Percentiles rank a stretch among this genome's conserved stretches.
These are phyloP conservation scores for Rhamnella rubrinervis DNA, from an alignment of 331 rosid species.

Conservation along the genomic window DNA sequence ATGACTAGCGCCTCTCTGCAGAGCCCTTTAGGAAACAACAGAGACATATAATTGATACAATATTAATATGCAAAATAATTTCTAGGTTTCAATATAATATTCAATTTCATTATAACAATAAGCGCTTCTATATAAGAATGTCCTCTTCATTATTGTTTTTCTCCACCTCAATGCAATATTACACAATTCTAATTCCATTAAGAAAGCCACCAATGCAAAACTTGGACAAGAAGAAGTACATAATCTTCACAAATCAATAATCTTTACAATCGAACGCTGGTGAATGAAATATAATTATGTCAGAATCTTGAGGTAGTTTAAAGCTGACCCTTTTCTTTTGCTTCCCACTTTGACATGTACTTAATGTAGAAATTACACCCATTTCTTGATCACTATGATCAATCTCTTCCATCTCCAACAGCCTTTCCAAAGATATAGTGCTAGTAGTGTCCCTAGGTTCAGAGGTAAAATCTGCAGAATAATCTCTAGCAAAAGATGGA, in stretches of 20 bases:
- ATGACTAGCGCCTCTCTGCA: no score
- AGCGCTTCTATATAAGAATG: not conserved
- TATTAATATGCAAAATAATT: not conserved
- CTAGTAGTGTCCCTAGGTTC: constrained; percentile 1
- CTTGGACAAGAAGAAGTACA: no score
- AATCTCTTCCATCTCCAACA: constrained; percentile 28
- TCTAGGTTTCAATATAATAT: not conserved
- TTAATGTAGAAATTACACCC: constrained; percentile 18
- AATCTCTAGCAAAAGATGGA: constrained; percentile 15
- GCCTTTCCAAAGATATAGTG: constrained; percentile 22
- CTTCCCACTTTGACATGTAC: constrained; percentile 33
- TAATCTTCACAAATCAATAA: not conserved
- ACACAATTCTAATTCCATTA: not conserved
- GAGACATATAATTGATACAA: not conserved
- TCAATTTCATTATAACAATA: not conserved
- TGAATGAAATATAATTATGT: constrained; percentile 39
- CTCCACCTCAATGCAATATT: not conserved
- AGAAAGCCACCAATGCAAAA: no score
- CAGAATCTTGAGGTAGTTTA: constrained; percentile 48
- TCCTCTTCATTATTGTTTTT: not conserved
- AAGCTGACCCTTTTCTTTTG: constrained; percentile 54
- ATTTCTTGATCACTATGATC: constrained; percentile 21
- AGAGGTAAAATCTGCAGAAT: not conserved
- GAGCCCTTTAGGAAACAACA: not conserved
- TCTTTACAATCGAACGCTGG: constrained; percentile 18